These are phyloP conservation scores for Albatrellus sp. DNA, from an alignment of 1,284 basidiomycete species.

Conservation along the genomic window DNA sequence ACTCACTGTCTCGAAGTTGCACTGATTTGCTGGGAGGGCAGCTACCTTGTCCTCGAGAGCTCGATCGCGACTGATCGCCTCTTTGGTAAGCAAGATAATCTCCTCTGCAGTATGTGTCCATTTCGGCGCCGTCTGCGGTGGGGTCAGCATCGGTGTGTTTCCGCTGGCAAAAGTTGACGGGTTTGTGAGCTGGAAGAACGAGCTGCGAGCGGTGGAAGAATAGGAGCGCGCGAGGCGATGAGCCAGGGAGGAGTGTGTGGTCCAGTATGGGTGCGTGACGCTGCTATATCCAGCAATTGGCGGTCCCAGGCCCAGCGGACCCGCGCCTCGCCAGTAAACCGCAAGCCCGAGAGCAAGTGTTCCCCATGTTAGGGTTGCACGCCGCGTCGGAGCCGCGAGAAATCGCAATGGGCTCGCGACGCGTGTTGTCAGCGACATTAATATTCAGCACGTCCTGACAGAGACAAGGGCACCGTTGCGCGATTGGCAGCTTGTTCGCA, in stretches of 20 bases:
- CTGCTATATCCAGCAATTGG: conserved; percentile 8
- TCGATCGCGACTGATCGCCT: conserved; percentile 45
- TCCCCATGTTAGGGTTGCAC: conserved; percentile 4
- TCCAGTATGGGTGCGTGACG: conserved; percentile 2
- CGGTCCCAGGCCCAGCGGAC: not conserved
- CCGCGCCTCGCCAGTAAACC: conserved; percentile 3
- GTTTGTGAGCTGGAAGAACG: not conserved
- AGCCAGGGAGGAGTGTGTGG: conserved; percentile 3
- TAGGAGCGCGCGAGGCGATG: conserved; percentile 10
- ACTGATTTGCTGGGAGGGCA: conserved; percentile 41
- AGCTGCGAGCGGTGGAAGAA: conserved; percentile 13
- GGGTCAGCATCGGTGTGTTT: conserved; percentile 34
- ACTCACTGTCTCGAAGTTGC: conserved; percentile 46
- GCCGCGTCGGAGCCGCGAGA: not conserved
- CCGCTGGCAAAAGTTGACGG: conserved; percentile 9
- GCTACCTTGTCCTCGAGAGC: conserved; percentile 49
- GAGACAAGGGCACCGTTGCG: too few species aligned
- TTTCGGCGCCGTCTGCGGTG: conserved; percentile 53
- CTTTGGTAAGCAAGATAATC: conserved; percentile 44
- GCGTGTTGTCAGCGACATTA: conserved; percentile 5
- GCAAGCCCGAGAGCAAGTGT: conserved; percentile 7
- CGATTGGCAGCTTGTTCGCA: too few species aligned
- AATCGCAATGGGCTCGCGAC: not conserved
- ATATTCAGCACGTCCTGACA: not conserved
- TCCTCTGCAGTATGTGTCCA: conserved; percentile 63